Conservation (phyloP, 2,329 filamentous ascomycete species). For the Scedosporium apiospermum region DNA sequence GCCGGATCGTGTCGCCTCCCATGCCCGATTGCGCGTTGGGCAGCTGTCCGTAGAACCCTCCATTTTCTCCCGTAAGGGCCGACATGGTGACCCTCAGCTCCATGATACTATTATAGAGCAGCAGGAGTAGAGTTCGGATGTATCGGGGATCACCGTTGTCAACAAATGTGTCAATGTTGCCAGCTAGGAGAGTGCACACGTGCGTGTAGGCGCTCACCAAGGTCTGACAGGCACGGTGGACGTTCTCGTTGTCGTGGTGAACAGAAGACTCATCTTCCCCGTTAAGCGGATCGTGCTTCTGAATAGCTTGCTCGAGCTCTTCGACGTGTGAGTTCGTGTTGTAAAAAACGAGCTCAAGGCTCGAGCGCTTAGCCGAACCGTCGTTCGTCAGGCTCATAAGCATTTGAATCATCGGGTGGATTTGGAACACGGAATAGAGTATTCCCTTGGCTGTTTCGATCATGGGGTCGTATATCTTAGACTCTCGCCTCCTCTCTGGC, state of each 20-base stretch:
- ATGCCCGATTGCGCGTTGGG: slow-evolving; percentile 1
- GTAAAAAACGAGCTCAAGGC: slow-evolving; percentile 58
- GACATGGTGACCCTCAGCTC: slow-evolving; percentile 50
- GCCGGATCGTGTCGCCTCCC: slow-evolving; percentile 37
- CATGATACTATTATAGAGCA: slow-evolving; percentile 59
- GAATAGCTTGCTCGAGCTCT: slow-evolving; percentile 55
- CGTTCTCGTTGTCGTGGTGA: slow-evolving; percentile 50
- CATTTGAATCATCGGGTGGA: slow-evolving; percentile 59
- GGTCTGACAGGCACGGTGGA: slow-evolving; percentile 53
- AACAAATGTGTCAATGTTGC: slow-evolving; percentile 55
- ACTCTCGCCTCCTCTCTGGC: slow-evolving; percentile 54
- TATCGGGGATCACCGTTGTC: slow-evolving; percentile 58
- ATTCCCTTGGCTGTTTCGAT: slow-evolving; percentile 58
- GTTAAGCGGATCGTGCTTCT: slow-evolving; percentile 43
- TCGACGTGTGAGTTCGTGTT: slow-evolving; percentile 59
- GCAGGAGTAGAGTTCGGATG: slow-evolving; percentile 53
- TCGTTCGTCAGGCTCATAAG: slow-evolving; percentile 53
- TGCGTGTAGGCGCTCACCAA: slow-evolving; percentile 57
- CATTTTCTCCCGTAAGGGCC: slow-evolving; percentile 15
- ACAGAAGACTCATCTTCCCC: slow-evolving; percentile 36
- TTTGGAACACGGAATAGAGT: slow-evolving; percentile 57
- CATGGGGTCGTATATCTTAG: slow-evolving; percentile 49
- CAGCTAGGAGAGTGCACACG: slow-evolving; percentile 50
- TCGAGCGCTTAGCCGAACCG: slow-evolving; percentile 50
- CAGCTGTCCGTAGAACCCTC: background rate